Conservation (phyloP, 176 grass and related monocot species). For the Carex pumila region DNA sequence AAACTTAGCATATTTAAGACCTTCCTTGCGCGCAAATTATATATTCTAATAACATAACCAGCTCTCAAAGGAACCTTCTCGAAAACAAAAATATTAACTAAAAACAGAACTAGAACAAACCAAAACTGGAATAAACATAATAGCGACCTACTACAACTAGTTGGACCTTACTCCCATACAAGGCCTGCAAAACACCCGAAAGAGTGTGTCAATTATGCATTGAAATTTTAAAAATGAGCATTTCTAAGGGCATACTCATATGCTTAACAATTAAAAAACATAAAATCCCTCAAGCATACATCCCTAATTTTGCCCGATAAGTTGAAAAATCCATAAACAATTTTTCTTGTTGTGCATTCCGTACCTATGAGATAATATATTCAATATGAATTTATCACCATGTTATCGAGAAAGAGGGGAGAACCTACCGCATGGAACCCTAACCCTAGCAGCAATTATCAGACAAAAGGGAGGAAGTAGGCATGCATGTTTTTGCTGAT, state of each 20-base stretch:
- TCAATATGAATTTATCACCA: neutral
- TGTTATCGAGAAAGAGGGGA: neutral
- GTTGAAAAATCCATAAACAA: neutral
- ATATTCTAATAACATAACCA: slow-evolving; percentile 17
- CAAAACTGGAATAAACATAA: slow-evolving; percentile 24
- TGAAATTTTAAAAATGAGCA: neutral
- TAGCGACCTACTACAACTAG: neutral
- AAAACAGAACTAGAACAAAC: slow-evolving; percentile 7
- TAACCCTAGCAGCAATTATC: slow-evolving; percentile 52
- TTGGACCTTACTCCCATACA: neutral
- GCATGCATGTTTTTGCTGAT: slow-evolving; percentile 15
- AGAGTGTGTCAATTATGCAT: neutral
- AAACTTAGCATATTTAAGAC: slow-evolving; percentile 19
- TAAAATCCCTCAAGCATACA: neutral
- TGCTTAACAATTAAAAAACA: neutral
- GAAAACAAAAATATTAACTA: slow-evolving; percentile 14
- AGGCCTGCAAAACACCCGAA: slow-evolving; percentile 2
- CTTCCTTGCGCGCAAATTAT: slow-evolving; percentile 3
- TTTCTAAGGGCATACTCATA: neutral
- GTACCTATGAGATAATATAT: neutral
- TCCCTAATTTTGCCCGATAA: neutral
- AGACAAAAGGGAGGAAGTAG: slow-evolving; percentile 36
- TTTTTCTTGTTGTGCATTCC: neutral
- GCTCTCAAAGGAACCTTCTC: slow-evolving; percentile 2
- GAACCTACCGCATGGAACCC: slow-evolving; percentile 7